Percentiles rank a stretch among this genome's conserved stretches.
phyloP scores from a whole-genome alignment of 306 rosid species.

The Prunus davidiana region DNA sequence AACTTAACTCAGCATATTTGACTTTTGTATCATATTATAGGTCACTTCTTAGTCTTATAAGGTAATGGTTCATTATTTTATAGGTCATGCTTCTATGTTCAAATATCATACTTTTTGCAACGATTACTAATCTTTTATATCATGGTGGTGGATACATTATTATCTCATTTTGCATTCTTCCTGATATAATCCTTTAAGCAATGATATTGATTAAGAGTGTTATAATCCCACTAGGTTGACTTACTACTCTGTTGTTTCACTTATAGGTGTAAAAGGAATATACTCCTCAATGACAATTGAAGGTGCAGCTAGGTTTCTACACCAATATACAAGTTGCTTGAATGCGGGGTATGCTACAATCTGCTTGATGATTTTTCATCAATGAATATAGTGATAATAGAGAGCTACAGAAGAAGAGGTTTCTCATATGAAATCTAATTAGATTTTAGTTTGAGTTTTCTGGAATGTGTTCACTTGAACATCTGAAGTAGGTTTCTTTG shows the following conservation, averaged over 20 bases:
- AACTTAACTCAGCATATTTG: conserved; percentile 18
- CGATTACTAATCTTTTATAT: neutral
- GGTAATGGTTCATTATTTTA: neutral
- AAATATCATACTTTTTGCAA: neutral
- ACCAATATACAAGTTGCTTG: conserved; percentile 45
- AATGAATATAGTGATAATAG: neutral
- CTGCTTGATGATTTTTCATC: neutral
- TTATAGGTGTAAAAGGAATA: conserved; percentile 72
- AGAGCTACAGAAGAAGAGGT: neutral
- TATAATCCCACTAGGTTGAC: conserved; percentile 8
- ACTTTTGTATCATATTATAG: conserved; percentile 11
- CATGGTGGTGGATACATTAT: neutral
- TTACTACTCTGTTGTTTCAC: conserved; percentile 9
- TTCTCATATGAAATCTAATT: conserved; percentile 1
- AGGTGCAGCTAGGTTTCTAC: conserved; percentile 69
- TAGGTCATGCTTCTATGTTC: neutral
- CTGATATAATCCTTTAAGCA: neutral
- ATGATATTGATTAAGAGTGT: neutral
- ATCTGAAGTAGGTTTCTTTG: neutral
- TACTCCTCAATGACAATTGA: conserved; percentile 69
- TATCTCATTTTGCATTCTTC: neutral
- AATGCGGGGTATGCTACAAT: conserved; percentile 50
- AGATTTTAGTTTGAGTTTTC: neutral
- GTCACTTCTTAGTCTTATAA: neutral
- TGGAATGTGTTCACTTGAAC: neutral